Conservation (phyloP, 306 rosid genomes). For the Canavalia ensiformis region DNA sequence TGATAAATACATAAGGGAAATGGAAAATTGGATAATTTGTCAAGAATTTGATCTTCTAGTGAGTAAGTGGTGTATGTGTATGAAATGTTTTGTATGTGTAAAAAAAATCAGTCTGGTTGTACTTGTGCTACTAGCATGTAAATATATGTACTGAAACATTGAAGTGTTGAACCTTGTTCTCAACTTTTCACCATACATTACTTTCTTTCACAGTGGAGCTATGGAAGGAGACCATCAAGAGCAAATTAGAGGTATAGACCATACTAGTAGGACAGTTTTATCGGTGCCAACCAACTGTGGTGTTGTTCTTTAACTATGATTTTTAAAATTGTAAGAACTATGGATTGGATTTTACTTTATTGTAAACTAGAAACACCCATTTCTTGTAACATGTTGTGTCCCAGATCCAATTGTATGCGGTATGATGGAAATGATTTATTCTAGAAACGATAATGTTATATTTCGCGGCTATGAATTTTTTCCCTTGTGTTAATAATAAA, state of each 20-base stretch:
- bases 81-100: too few relatives aligned
- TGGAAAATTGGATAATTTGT: too few relatives aligned
- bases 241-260: conserved; percentile 98
- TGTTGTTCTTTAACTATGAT: not conserved
- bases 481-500: conserved; percentile 1
- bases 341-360: conserved; percentile 35
- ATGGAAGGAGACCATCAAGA: conserved; percentile 92
- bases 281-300: conserved; percentile 27
- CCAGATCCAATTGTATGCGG: too few relatives aligned
- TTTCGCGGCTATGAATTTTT: not conserved
- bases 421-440: conserved; percentile 30
- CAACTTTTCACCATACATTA: conserved; percentile 16
- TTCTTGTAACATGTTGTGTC: conserved; percentile 9
- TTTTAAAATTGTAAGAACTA: conserved; percentile 18
- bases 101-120: not conserved
- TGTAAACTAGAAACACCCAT: conserved; percentile 10
- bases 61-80: too few relatives aligned
- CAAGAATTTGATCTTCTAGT: too few relatives aligned
- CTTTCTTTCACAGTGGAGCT: conserved; percentile 82
- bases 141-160: not conserved
- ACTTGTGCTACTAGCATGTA: conserved; percentile 18
- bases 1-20: too few relatives aligned
- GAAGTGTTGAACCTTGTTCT: not conserved
- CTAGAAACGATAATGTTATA: not conserved
- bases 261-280: conserved; percentile 57